phyloP scores from a whole-genome alignment of 2,329 filamentous ascomycete species.

The Aspergillus spinulosporus region DNA sequence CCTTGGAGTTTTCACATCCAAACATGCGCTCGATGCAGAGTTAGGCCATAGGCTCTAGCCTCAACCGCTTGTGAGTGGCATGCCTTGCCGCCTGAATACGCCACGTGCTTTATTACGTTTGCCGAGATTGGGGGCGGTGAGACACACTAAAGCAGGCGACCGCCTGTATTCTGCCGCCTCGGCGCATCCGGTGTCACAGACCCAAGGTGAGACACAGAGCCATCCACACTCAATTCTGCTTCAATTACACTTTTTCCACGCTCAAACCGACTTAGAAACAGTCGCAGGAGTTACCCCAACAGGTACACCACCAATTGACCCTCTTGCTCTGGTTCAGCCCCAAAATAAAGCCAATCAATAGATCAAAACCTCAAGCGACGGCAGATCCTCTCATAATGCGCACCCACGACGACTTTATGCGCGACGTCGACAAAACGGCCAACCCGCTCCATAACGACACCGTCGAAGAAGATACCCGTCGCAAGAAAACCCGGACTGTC shows the following conservation, averaged over 20 bases:
- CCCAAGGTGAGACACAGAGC: not conserved
- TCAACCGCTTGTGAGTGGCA: too few relatives aligned
- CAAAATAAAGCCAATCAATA: not conserved
- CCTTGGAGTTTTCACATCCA: too few relatives aligned
- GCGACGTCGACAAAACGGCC: not conserved
- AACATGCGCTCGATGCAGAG: too few relatives aligned
- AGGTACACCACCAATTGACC: not conserved
- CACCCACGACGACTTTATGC: conserved; percentile 15
- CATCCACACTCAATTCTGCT: not conserved
- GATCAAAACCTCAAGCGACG: not conserved
- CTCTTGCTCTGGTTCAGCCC: not conserved
- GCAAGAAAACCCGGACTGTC: conserved; percentile 15
- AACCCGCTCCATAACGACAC: not conserved
- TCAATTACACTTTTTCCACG: not conserved
- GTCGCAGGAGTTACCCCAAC: not conserved
- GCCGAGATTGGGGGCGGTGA: not conserved
- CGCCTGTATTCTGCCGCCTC: not conserved
- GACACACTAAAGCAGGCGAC: not conserved
- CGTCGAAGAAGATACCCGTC: conserved; percentile 2
- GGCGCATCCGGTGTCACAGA: not conserved
- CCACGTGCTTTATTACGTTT: not conserved
- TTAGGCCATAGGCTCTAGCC: too few relatives aligned
- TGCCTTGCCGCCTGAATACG: not conserved
- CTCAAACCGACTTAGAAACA: not conserved
- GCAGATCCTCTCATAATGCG: not conserved